Percentiles rank a stretch among this genome's conserved stretches.
Conservation (phyloP, 345 rosid genomes). For the Reutealis trisperma region DNA sequence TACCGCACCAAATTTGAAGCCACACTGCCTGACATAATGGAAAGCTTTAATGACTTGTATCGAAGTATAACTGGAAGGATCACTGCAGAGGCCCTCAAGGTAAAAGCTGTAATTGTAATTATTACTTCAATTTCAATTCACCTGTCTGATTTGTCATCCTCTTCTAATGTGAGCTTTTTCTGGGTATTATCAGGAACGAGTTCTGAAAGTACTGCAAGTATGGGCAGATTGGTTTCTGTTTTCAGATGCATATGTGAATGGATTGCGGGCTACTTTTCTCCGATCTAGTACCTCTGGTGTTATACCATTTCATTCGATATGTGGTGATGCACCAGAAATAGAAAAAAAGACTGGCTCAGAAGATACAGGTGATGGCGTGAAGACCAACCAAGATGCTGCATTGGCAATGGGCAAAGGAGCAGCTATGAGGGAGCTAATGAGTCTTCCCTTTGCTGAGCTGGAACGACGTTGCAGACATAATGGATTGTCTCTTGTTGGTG, state of each 20-base stretch:
- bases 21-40: constrained; percentile 89
- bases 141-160: constrained; percentile 13
- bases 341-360: constrained; percentile 61
- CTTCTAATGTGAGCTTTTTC: constrained; percentile 11
- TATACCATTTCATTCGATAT: constrained; percentile 74
- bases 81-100: constrained; percentile 98
- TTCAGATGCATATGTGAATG: constrained; percentile 95
- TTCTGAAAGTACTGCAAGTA: constrained; percentile 93
- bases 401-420: constrained; percentile 96
- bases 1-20: constrained; percentile 98
- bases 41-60: constrained; percentile 96
- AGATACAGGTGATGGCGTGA: constrained; percentile 45
- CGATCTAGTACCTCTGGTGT: constrained; percentile 89
- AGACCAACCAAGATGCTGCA: constrained; percentile 79
- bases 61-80: constrained; percentile 94
- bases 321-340: constrained; percentile 84
- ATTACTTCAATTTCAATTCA: constrained; percentile 2
- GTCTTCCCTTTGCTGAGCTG: constrained; percentile 82
- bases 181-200: constrained; percentile 70
- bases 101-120: constrained; percentile 27
- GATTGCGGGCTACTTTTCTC: constrained; percentile 92
- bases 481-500: constrained; percentile 95
- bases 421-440: constrained; percentile 86
- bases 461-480: constrained; percentile 98
- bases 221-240: constrained; percentile 99